These are phyloP conservation scores for Aristolochia californica DNA, from an alignment of 164 flowering plant genomes.

Conservation along the genomic window DNA sequence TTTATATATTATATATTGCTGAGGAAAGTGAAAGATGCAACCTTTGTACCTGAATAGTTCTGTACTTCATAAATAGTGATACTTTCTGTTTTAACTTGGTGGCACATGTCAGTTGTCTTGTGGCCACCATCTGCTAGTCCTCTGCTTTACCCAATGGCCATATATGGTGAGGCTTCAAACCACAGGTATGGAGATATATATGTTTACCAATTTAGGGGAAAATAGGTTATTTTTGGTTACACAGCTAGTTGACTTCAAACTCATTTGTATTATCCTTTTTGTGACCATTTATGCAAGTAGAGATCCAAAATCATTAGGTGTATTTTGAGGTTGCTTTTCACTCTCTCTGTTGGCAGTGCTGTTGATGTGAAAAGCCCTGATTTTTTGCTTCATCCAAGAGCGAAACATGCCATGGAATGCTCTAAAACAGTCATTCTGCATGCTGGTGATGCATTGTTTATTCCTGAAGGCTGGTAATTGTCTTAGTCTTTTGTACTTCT, in stretches of 20 bases:
- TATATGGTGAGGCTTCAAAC: conserved; percentile 93
- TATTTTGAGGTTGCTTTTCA: not conserved
- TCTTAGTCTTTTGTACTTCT: too few species aligned
- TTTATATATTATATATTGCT: not conserved
- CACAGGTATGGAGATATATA: conserved; percentile 63
- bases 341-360: conserved; percentile 35
- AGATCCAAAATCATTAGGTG: not conserved
- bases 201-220: not conserved
- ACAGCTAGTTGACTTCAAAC: not conserved
- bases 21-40: not conserved
- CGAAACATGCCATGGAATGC: conserved; percentile 33
- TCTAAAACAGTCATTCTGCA: conserved; percentile 71
- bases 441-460: conserved; percentile 92
- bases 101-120: conserved; percentile 47
- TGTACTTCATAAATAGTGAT: not conserved
- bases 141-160: conserved; percentile 64
- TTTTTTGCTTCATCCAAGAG: conserved; percentile 61
- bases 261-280: too few species aligned
- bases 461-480: conserved; percentile 97
- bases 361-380: conserved; percentile 62
- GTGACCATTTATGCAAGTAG: too few species aligned
- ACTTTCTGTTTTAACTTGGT: not conserved
- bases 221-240: not conserved
- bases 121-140: conserved; percentile 97
- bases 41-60: not conserved